Evolutionary conservation across 2,329 filamentous ascomycete species (phyloP).

Genomic region (Thielaviopsis populi): DNA sequence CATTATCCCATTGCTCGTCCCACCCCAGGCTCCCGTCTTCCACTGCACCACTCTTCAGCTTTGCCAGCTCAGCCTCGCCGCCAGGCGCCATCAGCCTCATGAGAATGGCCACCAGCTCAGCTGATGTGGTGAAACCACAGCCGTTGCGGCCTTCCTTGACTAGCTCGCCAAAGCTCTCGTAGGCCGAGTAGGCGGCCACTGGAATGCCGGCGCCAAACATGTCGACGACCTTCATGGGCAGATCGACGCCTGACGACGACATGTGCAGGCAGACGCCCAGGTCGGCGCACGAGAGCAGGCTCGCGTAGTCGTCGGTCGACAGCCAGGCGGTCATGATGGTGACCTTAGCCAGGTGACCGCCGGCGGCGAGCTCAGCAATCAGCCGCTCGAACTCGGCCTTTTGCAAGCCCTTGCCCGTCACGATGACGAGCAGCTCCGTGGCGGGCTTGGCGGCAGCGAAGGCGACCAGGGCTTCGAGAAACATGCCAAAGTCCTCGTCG

Average conservation of each 20-base stretch:
- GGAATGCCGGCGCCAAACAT: constrained; percentile 95
- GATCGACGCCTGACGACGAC: constrained; percentile 83
- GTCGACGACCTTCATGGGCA: constrained; percentile 98
- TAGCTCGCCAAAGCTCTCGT: constrained; percentile 82
- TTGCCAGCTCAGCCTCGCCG: constrained; percentile 39
- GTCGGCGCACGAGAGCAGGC: constrained; percentile 69
- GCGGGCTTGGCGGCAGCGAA: constrained; percentile 46
- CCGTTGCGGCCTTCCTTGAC: constrained; percentile 79
- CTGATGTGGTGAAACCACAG: constrained; percentile 60
- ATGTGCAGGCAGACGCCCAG: constrained; percentile 84
- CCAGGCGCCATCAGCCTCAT: constrained; percentile 43
- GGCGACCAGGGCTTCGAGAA: constrained; percentile 64
- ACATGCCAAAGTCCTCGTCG: constrained; percentile 83
- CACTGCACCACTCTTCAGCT: constrained; percentile 52
- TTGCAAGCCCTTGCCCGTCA: constrained; percentile 86
- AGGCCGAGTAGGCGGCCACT: constrained; percentile 71
- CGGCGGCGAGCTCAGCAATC: constrained; percentile 45
- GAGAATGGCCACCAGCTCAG: constrained; percentile 49
- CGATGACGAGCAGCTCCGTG: constrained; percentile 57
- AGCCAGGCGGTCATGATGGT: constrained; percentile 74
- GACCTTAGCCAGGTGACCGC: constrained; percentile 52
- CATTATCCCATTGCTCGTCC: constrained; percentile 84
- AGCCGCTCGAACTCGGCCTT: constrained; percentile 57
- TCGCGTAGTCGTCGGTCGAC: constrained; percentile 68
- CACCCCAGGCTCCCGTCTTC: constrained; percentile 64